Conservation (phyloP, 208 protist genomes). For the Wallacemonas collosoma region DNA sequence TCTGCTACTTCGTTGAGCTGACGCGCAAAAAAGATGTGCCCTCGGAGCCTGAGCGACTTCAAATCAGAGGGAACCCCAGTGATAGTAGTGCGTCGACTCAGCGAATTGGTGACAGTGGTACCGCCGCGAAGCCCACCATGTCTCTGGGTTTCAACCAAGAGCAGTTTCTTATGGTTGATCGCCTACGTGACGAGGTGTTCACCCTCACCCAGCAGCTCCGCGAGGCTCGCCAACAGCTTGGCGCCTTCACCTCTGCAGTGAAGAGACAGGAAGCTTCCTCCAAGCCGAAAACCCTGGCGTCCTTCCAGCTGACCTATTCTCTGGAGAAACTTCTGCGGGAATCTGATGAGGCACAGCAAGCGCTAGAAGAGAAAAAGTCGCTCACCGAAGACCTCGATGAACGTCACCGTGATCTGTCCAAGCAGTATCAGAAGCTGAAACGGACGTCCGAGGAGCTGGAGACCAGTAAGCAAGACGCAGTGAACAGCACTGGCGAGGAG, state of each 20-base stretch:
- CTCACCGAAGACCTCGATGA: constrained; percentile 44
- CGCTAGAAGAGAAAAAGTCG: constrained; percentile 43
- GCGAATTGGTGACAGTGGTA: not conserved
- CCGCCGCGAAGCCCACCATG: not conserved
- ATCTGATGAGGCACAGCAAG: constrained; percentile 41
- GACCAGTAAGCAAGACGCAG: constrained; percentile 43
- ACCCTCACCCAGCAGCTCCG: constrained; percentile 66
- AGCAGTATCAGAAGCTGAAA: constrained; percentile 50
- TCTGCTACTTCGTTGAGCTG: constrained; percentile 65
- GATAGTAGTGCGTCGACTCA: not conserved
- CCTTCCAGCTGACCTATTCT: constrained; percentile 67
- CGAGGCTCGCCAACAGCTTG: constrained; percentile 52
- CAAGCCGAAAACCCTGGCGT: constrained; percentile 46
- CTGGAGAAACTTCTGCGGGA: constrained; percentile 60
- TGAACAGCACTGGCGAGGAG: constrained; percentile 49
- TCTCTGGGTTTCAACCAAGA: constrained; percentile 59
- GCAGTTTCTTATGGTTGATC: constrained; percentile 66
- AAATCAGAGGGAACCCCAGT: constrained; percentile 1
- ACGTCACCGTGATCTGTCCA: constrained; percentile 53
- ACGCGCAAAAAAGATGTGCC: constrained; percentile 47
- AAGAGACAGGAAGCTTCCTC: constrained; percentile 38
- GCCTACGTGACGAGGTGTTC: constrained; percentile 66
- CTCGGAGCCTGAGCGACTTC: not conserved
- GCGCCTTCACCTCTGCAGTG: constrained; percentile 45
- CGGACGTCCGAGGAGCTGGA: constrained; percentile 41